Evolutionary conservation across 441 rosid species (phyloP).

Genomic region (Melastoma candidum): DNA sequence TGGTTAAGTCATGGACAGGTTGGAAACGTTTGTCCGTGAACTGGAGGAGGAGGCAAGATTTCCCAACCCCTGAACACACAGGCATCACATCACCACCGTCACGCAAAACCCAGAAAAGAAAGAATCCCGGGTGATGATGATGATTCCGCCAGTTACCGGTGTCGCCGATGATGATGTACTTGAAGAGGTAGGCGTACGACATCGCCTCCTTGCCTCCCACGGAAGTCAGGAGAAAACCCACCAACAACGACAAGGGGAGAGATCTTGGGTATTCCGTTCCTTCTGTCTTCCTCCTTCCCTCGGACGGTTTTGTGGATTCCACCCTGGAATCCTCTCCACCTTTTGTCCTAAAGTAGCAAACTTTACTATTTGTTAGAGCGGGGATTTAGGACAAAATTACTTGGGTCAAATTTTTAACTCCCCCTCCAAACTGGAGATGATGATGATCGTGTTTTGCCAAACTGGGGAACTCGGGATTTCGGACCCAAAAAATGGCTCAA

Average conservation of each 20-base stretch:
- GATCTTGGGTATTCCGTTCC: too few species aligned
- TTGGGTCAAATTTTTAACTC: not conserved
- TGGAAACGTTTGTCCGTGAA: conserved; percentile 97
- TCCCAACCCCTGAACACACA: conserved; percentile 63
- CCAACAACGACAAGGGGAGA: not conserved
- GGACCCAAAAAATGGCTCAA: too few species aligned
- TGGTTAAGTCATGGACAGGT: conserved; percentile 94
- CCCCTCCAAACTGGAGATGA: not conserved
- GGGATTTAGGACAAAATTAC: too few species aligned
- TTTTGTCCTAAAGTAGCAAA: too few species aligned
- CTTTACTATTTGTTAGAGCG: too few species aligned
- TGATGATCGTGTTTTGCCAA: not conserved
- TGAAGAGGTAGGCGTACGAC: conserved; percentile 13
- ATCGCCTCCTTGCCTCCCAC: not conserved
- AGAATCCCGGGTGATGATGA: not conserved
- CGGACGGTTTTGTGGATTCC: too few species aligned
- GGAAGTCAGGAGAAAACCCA: not conserved
- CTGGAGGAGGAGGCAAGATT: conserved; percentile 92
- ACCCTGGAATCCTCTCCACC: too few species aligned
- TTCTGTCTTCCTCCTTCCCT: too few species aligned
- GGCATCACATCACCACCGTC: not conserved
- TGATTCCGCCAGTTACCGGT: not conserved
- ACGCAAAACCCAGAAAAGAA: not conserved
- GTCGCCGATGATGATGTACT: conserved; percentile 10
- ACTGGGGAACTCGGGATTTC: too few species aligned